Percentiles rank a stretch among this genome's conserved stretches.
Evolutionary conservation across 2,329 filamentous ascomycete species (phyloP).

Genomic region (Beauveria medogensis): DNA sequence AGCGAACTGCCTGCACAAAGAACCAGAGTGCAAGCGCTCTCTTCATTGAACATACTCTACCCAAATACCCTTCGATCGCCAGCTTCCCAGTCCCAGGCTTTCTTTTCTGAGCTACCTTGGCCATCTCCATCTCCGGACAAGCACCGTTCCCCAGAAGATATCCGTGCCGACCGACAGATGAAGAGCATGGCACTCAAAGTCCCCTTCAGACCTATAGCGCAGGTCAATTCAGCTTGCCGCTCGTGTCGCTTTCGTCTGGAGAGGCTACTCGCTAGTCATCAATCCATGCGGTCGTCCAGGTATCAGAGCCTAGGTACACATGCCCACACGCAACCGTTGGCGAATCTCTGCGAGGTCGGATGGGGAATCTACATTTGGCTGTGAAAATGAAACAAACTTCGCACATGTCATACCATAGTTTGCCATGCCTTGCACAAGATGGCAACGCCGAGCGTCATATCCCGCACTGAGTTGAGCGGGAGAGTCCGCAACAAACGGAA

Average conservation of each 20-base stretch:
- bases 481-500: not conserved
- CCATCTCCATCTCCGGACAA: too few species aligned
- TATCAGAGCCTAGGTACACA: not conserved
- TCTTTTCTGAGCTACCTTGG: too few species aligned
- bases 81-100: too few species aligned
- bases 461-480: not conserved
- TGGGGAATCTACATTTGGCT: constrained; percentile 2
- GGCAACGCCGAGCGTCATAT: not conserved
- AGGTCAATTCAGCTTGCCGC: not conserved
- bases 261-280: not conserved
- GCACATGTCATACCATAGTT: not conserved
- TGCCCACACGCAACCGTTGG: not conserved
- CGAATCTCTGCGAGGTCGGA: not conserved
- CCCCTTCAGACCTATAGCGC: not conserved
- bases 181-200: not conserved
- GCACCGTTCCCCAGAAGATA: too few species aligned
- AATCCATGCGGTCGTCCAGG: not conserved
- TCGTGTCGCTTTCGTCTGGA: not conserved
- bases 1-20: too few species aligned
- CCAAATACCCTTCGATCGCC: too few species aligned
- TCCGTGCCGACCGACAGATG: too few species aligned
- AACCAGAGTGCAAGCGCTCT: too few species aligned
- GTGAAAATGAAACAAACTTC: not conserved
- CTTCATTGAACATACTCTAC: too few species aligned
- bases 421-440: not conserved